Conservation (phyloP, 257 asterid species). For the Solanum pinnatisectum region DNA sequence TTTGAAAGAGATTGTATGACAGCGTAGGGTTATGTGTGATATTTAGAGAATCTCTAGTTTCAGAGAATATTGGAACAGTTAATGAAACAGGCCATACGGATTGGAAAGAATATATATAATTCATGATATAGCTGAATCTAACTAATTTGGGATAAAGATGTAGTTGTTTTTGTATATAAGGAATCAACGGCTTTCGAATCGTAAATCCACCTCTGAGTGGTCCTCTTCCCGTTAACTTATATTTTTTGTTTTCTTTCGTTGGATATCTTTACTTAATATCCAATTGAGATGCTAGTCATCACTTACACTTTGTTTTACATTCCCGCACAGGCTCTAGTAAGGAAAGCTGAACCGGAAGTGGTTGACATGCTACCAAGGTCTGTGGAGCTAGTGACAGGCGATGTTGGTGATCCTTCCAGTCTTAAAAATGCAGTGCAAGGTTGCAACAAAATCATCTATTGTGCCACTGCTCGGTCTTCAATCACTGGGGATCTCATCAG, state of each 20-base stretch:
- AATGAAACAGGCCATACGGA: background rate
- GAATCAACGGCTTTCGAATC: background rate
- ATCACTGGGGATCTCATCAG: conserved; percentile 88
- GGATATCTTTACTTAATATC: background rate
- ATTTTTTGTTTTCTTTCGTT: background rate
- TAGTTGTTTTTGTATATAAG: background rate
- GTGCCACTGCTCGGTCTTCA: conserved; percentile 94
- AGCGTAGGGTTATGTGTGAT: background rate
- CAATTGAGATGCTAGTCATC: background rate
- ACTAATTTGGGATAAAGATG: background rate
- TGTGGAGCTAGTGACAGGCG: conserved; percentile 77
- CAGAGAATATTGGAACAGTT: background rate
- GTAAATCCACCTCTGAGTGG: background rate
- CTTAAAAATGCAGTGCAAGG: conserved; percentile 69
- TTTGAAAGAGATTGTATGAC: background rate
- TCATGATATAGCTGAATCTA: background rate
- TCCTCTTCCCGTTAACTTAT: background rate
- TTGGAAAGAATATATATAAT: background rate
- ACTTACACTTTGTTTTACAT: background rate
- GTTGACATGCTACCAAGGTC: conserved; percentile 85
- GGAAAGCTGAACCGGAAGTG: conserved; percentile 68
- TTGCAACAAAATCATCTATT: conserved; percentile 84
- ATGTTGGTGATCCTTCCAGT: conserved; percentile 83
- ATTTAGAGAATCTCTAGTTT: background rate
- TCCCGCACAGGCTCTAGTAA: conserved; percentile 64